These are phyloP conservation scores for Arabidopsis lyrata DNA, from an alignment of 441 rosid species.

Conservation along the genomic window DNA sequence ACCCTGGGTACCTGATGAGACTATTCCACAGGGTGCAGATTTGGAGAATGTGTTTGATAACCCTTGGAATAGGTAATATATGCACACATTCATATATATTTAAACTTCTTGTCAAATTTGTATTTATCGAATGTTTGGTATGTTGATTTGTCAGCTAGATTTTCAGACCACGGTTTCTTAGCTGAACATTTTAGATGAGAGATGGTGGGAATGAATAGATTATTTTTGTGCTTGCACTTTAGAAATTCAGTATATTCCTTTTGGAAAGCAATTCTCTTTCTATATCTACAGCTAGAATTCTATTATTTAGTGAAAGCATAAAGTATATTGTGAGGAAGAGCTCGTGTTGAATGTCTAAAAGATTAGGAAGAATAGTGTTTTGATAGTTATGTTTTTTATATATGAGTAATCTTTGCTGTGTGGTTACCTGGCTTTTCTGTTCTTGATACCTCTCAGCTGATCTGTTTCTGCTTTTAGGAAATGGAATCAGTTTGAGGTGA, in stretches of 20 bases:
- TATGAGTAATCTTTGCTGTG: slow-evolving; percentile 28
- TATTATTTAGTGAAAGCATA: not conserved
- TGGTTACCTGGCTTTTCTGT: slow-evolving; percentile 29
- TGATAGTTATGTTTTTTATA: not conserved
- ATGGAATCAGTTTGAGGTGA: slow-evolving; percentile 94
- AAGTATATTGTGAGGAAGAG: slow-evolving; percentile 21
- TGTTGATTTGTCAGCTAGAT: slow-evolving; percentile 12
- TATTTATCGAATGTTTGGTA: slow-evolving; percentile 13
- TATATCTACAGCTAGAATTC: slow-evolving; percentile 23
- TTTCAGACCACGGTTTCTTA: slow-evolving; percentile 15
- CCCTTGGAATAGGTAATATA: slow-evolving; percentile 66
- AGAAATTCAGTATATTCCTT: slow-evolving; percentile 15
- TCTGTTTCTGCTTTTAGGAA: slow-evolving; percentile 50
- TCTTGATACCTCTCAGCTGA: slow-evolving; percentile 20
- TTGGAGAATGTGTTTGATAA: slow-evolving; percentile 75
- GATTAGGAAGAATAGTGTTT: slow-evolving; percentile 19
- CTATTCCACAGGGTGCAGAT: slow-evolving; percentile 66
- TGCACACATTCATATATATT: not conserved
- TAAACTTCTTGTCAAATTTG: slow-evolving; percentile 32
- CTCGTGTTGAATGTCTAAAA: slow-evolving; percentile 19
- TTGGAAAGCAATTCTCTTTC: slow-evolving; percentile 32
- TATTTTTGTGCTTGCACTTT: slow-evolving; percentile 13
- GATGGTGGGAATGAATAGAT: slow-evolving; percentile 13
- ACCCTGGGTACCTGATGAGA: slow-evolving; percentile 89
- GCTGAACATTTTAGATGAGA: slow-evolving; percentile 14